Conservation (phyloP, 2,329 filamentous ascomycete genomes). For the Verticillium dahliae region DNA sequence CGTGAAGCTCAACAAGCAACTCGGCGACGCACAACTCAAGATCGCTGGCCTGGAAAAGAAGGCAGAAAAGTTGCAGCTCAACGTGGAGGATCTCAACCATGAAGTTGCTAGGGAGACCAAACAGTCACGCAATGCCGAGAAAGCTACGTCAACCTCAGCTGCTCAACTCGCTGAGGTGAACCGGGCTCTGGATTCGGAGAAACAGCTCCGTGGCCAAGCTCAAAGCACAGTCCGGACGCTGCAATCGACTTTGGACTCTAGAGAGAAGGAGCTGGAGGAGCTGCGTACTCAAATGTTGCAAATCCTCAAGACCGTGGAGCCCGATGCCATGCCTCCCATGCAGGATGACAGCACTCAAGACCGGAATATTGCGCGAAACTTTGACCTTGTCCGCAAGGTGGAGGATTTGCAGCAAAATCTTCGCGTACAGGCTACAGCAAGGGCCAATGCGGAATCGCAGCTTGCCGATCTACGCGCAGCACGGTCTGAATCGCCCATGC, state of each 20-base stretch:
- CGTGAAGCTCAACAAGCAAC: slow-evolving; percentile 70
- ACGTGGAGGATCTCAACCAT: slow-evolving; percentile 85
- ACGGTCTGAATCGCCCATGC: slow-evolving; percentile 60
- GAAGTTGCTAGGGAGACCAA: slow-evolving; percentile 88
- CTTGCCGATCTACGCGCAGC: slow-evolving; percentile 70
- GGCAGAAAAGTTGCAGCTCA: slow-evolving; percentile 84
- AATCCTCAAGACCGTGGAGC: slow-evolving; percentile 82
- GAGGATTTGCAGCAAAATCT: slow-evolving; percentile 86
- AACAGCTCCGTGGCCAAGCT: slow-evolving; percentile 76
- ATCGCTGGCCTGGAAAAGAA: slow-evolving; percentile 87
- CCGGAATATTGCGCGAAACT: slow-evolving; percentile 62
- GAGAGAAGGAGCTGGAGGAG: slow-evolving; percentile 74
- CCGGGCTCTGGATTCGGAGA: slow-evolving; percentile 82
- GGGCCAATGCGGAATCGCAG: slow-evolving; percentile 76
- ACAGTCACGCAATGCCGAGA: slow-evolving; percentile 82
- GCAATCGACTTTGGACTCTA: slow-evolving; percentile 70
- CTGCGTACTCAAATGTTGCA: slow-evolving; percentile 73
- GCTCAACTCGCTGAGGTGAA: slow-evolving; percentile 85
- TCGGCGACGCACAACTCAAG: slow-evolving; percentile 77
- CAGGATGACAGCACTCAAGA: slow-evolving; percentile 40
- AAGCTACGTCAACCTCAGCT: slow-evolving; percentile 71
- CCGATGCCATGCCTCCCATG: slow-evolving; percentile 60
- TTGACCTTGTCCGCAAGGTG: slow-evolving; percentile 79
- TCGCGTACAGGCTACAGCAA: slow-evolving; percentile 73
- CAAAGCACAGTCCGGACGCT: slow-evolving; percentile 79